A percentile compares a stretch with the other conserved stretches of the same genome.
Conservation (phyloP, 169 alveolate species). For the Eimeria maxima region DNA sequence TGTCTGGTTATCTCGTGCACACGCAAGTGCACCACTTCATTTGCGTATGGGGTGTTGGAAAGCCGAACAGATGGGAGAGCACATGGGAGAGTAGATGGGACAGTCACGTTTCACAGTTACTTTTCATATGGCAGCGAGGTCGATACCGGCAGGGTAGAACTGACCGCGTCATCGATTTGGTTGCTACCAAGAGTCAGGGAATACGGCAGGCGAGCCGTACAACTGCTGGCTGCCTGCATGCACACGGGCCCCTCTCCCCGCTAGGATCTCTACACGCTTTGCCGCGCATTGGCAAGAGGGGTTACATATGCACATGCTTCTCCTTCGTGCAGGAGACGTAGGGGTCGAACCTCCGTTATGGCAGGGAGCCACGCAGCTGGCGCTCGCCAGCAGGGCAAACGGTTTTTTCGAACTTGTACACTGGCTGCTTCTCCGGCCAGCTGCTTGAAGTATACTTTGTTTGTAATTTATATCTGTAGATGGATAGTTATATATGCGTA, state of each 20-base stretch:
- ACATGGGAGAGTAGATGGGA: slow-evolving; percentile 6
- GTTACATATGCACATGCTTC: neutral
- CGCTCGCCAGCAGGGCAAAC: slow-evolving; percentile 58
- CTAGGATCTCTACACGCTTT: neutral
- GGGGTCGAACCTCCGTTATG: neutral
- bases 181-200: slow-evolving; percentile 60
- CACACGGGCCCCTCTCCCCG: slow-evolving; percentile 27
- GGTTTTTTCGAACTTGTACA: slow-evolving; percentile 59
- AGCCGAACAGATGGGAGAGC: neutral
- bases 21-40: slow-evolving; percentile 1
- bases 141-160: slow-evolving; percentile 27
- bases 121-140: slow-evolving; percentile 13
- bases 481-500: no score
- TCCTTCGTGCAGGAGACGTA: neutral
- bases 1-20: neutral
- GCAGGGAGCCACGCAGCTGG: slow-evolving; percentile 71
- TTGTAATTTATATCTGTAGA: neutral
- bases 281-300: slow-evolving; percentile 40
- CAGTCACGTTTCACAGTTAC: neutral
- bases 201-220: slow-evolving; percentile 62
- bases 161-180: neutral
- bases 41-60: neutral
- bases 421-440: slow-evolving; percentile 64
- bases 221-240: slow-evolving; percentile 42
- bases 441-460: slow-evolving; percentile 60